phyloP scores from a whole-genome alignment of 257 asterid genomes.

The Agastache rugosa region DNA sequence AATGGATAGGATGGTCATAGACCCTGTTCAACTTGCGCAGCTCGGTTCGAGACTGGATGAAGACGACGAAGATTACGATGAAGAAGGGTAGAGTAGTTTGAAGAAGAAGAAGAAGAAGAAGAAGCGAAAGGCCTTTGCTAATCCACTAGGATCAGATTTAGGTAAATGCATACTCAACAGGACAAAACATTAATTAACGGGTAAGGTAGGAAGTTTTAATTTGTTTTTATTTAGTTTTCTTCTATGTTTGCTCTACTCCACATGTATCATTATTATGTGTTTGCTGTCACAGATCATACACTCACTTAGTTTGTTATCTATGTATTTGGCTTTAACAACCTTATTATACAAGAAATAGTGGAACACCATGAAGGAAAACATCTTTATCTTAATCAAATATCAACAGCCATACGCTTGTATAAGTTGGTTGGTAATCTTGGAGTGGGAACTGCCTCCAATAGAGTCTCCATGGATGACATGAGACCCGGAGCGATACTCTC shows the following conservation, averaged over 20 bases:
- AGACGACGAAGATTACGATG: conserved; percentile 77
- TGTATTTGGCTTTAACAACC: not conserved
- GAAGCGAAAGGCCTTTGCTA: conserved; percentile 21
- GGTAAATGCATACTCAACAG: conserved; percentile 11
- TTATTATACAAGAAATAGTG: no score
- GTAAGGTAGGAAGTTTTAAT: conserved; percentile 24
- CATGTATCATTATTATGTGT: conserved; percentile 33
- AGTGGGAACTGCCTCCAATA: not conserved
- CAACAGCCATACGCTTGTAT: not conserved
- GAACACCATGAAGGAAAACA: no score
- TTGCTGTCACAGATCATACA: conserved; percentile 25
- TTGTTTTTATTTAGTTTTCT: not conserved
- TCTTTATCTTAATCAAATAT: no score
- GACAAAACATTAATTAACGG: conserved; percentile 12
- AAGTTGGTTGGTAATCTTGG: not conserved
- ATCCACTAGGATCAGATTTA: conserved; percentile 36
- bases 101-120: conserved; percentile 27
- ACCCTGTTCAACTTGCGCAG: conserved; percentile 65
- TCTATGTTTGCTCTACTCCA: not conserved
- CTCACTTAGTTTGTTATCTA: not conserved
- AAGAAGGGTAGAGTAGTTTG: conserved; percentile 54
- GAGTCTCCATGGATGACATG: not conserved
- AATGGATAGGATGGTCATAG: conserved; percentile 71
- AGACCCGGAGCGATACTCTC: not conserved
- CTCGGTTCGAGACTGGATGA: conserved; percentile 56